Conservation (phyloP, 2,329 filamentous ascomycete species). For the Endoconidiophora laricicola region DNA sequence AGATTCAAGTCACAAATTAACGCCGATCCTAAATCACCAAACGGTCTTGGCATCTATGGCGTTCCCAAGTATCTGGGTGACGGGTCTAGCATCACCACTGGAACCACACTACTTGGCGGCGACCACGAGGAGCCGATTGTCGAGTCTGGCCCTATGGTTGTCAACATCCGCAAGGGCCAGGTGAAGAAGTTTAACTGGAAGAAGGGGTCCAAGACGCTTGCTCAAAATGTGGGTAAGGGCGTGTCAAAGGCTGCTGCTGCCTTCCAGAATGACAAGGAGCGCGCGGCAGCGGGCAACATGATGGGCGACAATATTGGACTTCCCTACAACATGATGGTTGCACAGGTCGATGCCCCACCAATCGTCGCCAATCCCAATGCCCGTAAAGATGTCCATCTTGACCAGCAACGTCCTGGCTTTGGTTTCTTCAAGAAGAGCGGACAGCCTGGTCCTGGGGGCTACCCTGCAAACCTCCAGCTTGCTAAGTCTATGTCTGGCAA, state of each 20-base stretch:
- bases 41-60: slow-evolving; percentile 41
- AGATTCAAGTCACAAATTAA: slow-evolving; percentile 66
- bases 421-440: slow-evolving; percentile 49
- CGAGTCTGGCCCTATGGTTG: slow-evolving; percentile 72
- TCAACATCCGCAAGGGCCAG: slow-evolving; percentile 88
- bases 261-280: slow-evolving; percentile 43
- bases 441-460: background rate
- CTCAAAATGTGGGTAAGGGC: slow-evolving; percentile 85
- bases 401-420: slow-evolving; percentile 39
- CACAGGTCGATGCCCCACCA: slow-evolving; percentile 33
- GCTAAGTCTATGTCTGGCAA: slow-evolving; percentile 7
- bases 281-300: slow-evolving; percentile 31
- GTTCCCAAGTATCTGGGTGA: slow-evolving; percentile 33
- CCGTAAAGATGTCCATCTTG: slow-evolving; percentile 20
- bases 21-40: slow-evolving; percentile 29
- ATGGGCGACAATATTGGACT: slow-evolving; percentile 48
- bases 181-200: slow-evolving; percentile 98
- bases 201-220: slow-evolving; percentile 84
- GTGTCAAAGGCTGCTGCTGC: slow-evolving; percentile 81
- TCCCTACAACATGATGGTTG: slow-evolving; percentile 52
- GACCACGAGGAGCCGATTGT: slow-evolving; percentile 51
- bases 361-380: slow-evolving; percentile 14
- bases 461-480: slow-evolving; percentile 4
- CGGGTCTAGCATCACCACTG: slow-evolving; percentile 34
- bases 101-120: slow-evolving; percentile 36